Base-by-base conservation (phyloP, 306 rosid genomes). In the Cucurbita ficifolia region DNA sequence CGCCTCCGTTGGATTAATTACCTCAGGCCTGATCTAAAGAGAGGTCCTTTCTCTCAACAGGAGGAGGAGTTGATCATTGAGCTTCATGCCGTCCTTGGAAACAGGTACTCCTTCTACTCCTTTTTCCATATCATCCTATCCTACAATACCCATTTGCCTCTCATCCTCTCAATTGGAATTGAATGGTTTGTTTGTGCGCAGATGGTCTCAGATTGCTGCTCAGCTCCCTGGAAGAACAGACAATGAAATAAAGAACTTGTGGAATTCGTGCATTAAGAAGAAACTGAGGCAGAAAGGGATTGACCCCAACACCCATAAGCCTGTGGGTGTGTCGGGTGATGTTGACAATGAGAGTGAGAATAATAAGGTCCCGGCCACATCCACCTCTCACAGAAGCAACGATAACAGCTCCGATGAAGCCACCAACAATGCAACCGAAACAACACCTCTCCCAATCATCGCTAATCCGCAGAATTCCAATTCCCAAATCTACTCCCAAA, bases 201-300 rank as follows among this genome's bases (percentile, higher is more conserved):
- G 89, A 76, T 85, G 89, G 87, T 83, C 89, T 22, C 89, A 83
- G 5, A 85, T 85, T 61, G 85, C 87, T 3, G 84, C 84, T 71
- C 86, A 85, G 50, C 82, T 85, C 1, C 89, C 89, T 0, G 89
- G 89, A 76, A 85, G 89, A 60, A 85, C 89, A 19, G 89, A 85
- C 79, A 85, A 85, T 63, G 89, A 85, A 79, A 85, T 85, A 49
- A 85, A 85, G 81, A 85, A 85, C 53, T 81, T 85, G 57, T 85
- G 89, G 85, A 85, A 85, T 64, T 85, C 89, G 7, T 83, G 85
- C 76, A 81, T 85, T 57, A 85, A 85, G 89, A 85, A 83, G 75
- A 85, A 81, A 74, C 82, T 85, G 21, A 53, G 84, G 35, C 82
- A 79, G 50, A 86, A 77, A 71, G 89, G 85, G 17, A 76, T 86